Percentiles rank a stretch among this genome's conserved stretches.
These are phyloP conservation scores for Pseudopyrenochaeta lycopersici DNA, from an alignment of 2,329 filamentous ascomycete genomes.

Conservation along the genomic window DNA sequence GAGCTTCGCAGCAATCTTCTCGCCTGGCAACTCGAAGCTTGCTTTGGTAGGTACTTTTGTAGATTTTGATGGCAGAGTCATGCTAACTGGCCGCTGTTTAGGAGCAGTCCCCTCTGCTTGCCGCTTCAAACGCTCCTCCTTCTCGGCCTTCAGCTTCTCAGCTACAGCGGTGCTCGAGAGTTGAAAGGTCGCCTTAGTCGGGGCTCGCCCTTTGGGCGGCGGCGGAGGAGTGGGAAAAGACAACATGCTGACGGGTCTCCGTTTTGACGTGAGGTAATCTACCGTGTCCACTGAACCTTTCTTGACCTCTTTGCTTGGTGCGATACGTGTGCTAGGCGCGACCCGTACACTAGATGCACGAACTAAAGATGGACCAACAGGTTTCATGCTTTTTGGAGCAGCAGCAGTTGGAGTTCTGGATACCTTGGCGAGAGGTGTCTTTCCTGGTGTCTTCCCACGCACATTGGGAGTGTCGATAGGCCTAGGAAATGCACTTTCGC, in stretches of 20 bases:
- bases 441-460: conserved; percentile 12
- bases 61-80: conserved; percentile 59
- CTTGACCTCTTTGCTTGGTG: conserved; percentile 29
- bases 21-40: conserved; percentile 63
- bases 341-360: conserved; percentile 40
- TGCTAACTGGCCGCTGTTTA: conserved; percentile 54
- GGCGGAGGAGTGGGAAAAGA: conserved; percentile 58
- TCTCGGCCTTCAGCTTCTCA: conserved; percentile 61
- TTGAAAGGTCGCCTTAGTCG: conserved; percentile 60
- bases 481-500: conserved; percentile 23
- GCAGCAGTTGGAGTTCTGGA: conserved; percentile 37
- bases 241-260: conserved; percentile 55
- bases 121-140: conserved; percentile 57
- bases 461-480: conserved; percentile 8
- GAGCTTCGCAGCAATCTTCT: conserved; percentile 55
- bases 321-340: conserved; percentile 36
- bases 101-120: conserved; percentile 49
- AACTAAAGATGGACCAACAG: conserved; percentile 30
- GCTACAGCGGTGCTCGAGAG: conserved; percentile 64
- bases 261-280: conserved; percentile 54
- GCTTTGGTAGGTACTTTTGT: conserved; percentile 60
- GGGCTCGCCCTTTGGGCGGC: conserved; percentile 58
- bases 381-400: conserved; percentile 40
- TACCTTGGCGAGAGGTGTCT: conserved; percentile 22
- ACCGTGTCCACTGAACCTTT: conserved; percentile 35